Base-by-base conservation (phyloP, 495 filamentous ascomycete species). In the Aspergillus coremiiformis region DNA sequence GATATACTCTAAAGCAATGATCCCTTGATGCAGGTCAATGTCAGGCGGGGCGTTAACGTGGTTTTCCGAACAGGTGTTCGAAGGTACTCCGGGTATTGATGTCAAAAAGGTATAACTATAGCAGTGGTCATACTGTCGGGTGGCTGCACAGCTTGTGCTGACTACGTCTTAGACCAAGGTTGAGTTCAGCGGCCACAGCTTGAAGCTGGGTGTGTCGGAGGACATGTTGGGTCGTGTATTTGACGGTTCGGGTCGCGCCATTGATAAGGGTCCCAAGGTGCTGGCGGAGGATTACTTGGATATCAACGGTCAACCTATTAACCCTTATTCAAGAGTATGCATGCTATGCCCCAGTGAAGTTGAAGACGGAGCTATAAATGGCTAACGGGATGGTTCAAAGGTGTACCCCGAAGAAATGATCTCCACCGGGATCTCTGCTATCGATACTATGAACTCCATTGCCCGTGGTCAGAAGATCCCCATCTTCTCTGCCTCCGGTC, bases 351-450 rank as follows among this genome's bases (percentile, higher is more conserved):
- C 37, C 12, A 21, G 26, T 12, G 11, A 26, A 21, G n/a, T 23
- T n/a, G 17, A 26, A 9, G 17, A 15, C 39, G 19, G 20, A 20
- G 43, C 42, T 14, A 29, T 14, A 30, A 41, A 15, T 30, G 30
- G 54, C 61, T 70, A 41, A 72, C 44, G 9, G 24, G 24, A 23
- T 43, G 42, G 5, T 51, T 24, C 20, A 37, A 54, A 93, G 88
- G 87, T 94, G 39, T 99, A 99, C 66, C 94, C 94, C 67, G 92
- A 97, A 76, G 94, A 99, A 73, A 99, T 99, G 90, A 97, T 99
- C 62, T 90, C 92, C 9, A 99, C 94, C 50, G 94, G 94, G 82
- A 99, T 99, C 67, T 96, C 90, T 51, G 91, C 94, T 63, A 99
- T 99, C 63, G 94, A 99, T 69, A 96, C 92, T 37, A 99, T 99